Base-by-base conservation (phyloP, 768 basidiomycete genomes). In the Hygrocybe punicea region DNA sequence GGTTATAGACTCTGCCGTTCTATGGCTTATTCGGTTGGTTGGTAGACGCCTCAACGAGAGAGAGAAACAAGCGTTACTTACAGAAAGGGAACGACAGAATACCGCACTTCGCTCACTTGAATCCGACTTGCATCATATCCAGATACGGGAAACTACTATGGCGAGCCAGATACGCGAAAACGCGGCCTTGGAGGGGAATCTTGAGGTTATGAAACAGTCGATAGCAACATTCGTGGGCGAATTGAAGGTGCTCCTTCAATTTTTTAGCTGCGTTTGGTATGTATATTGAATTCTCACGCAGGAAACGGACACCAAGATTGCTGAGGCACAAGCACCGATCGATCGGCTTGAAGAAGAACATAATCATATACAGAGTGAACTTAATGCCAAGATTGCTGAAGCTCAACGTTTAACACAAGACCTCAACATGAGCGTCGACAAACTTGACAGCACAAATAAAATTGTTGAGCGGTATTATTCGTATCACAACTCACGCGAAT, bases 41-140 rank as follows among this genome's bases (percentile, higher is more conserved):
- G 46, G 39, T 60, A 91, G 89, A 25, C 87, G 85, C n/a, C 69
- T 76, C 36, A 78, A 79, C 60, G 88, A 91, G 45, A 79, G 83
- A 53, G 85, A 90, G 58, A 81, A 78, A 61, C 80, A 83, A 59
- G 69, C 71, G 16, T 66, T 91, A 21, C 70, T 71, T 58, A 73
- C 72, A 2, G 88, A 92, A 55, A 78, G 82, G 42, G 90, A 92
- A 6, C 81, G 82, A 17, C 82, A 83, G 65, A 76, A 77, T 46
- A 74, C 71, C 35, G 65, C 77, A 14, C 69, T 84, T 29, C 79
- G 85, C 45, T 75, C 74, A 1, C 70, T 80, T 21, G 87, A 92
- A 63, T 80, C 78, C 34, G 81, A 81, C 44, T 69, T 91, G 3
- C 84, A 89, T 60, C 63, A 72, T 2, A 74, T 89, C 75, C 81